Conservation (phyloP, 2,329 filamentous ascomycete genomes). For the Neofusicoccum ribis region DNA sequence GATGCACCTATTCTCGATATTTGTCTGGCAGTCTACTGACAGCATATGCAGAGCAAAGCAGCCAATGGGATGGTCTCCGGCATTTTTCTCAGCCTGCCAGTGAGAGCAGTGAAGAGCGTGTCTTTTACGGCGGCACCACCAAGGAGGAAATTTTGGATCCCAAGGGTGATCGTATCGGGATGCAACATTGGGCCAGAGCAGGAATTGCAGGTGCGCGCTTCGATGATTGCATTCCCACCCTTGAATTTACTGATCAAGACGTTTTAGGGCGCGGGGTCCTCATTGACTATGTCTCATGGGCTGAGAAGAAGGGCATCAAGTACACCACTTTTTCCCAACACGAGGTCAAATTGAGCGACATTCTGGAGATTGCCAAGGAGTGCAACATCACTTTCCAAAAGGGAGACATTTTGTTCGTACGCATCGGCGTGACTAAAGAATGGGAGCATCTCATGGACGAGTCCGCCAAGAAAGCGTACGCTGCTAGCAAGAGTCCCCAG, state of each 20-base stretch:
- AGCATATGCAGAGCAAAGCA: slow-evolving; percentile 28
- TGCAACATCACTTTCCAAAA: slow-evolving; percentile 22
- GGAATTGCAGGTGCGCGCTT: slow-evolving; percentile 9
- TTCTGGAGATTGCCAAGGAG: slow-evolving; percentile 23
- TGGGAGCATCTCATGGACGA: slow-evolving; percentile 30
- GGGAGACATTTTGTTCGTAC: slow-evolving; percentile 37
- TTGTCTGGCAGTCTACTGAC: not conserved
- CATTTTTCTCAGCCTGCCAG: slow-evolving; percentile 36
- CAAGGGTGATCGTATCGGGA: slow-evolving; percentile 18
- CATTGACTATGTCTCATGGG: slow-evolving; percentile 17
- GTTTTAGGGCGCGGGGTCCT: slow-evolving; percentile 17
- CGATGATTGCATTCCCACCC: not conserved
- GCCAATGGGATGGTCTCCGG: slow-evolving; percentile 39
- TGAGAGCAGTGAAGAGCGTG: slow-evolving; percentile 19
- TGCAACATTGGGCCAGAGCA: slow-evolving; percentile 18
- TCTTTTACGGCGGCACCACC: slow-evolving; percentile 28
- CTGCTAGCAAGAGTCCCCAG: slow-evolving; percentile 27
- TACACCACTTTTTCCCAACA: not conserved
- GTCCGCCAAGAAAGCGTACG: slow-evolving; percentile 28
- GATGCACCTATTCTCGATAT: not conserved
- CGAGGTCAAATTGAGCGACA: slow-evolving; percentile 23
- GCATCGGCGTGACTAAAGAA: slow-evolving; percentile 37
- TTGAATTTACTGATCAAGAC: not conserved
- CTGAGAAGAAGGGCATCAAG: slow-evolving; percentile 21
- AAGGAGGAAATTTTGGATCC: slow-evolving; percentile 25